Evolutionary conservation across 2,329 filamentous ascomycete species (phyloP), one percentile per base, ranked within the genome.

Genomic region (Coniochaeta ligniaria): DNA sequence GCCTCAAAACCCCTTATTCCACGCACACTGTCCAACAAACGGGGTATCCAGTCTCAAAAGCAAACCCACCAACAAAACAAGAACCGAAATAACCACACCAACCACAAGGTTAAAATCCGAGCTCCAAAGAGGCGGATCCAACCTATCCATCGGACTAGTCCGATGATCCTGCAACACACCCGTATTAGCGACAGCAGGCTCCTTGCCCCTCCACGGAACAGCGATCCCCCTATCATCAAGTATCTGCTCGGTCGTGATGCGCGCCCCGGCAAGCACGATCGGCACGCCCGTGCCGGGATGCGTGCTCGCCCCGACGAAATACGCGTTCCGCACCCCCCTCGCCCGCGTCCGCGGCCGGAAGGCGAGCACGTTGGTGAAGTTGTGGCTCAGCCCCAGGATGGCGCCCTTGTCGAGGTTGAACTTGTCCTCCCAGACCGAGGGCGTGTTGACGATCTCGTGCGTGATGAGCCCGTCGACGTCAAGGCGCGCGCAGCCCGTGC

Each of bases 241-340:
- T 8, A 64, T 63, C 62, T 80, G 76, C 65, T 79, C 76, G 1
- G 74, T 66, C 12, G 76, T 78, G 60, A 91, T 79, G 70, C 85
- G 88, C 9, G 85, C 84, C 0, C 89, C 88, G 0, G 88, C 88
- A 11, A 91, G 74, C 28, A 87, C 86, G 60, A 92, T 89, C 3
- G 89, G 89, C 22, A 92, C 89, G 0, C 89, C 89, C 0, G 89
- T 91, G 1, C 89, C 89, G 0, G 89, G 89, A 74, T 92, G 89
- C 22, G 88, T 89, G 68, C 84, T 88, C 1, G 89, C 89, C 36
- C 89, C 89, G 0, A 91, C 89, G 68, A 92, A 91, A 68, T 90
- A 91, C 26, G 86, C 71, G 2, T 77, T 75, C 14, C 74, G 65
- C 20, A 87, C 74, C 6, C 75, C 77, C 5, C 74, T 66, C 35